Evolutionary conservation across 2,329 filamentous ascomycete species (phyloP), one percentile per base, ranked within the genome.

Genomic region (Raffaelea arxii): DNA sequence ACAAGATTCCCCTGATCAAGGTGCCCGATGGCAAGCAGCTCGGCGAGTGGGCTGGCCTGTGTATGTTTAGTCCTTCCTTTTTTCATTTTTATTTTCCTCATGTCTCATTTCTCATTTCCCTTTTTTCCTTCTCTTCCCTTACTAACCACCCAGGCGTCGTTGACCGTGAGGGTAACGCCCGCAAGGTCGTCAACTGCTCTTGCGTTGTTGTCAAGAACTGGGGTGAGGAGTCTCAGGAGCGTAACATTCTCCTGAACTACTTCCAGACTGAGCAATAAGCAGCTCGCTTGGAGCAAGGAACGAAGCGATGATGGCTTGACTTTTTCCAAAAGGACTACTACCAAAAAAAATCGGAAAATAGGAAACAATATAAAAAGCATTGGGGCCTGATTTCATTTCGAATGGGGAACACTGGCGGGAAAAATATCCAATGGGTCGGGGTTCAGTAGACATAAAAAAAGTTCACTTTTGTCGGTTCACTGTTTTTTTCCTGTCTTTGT

Each of bases 131-230:
- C 12, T 23, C 10, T 11, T 16, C 11, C 6, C 32, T 47, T 41
- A 49, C 45, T 22, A 16, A n/a, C 16, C 30, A 6, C n/a, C 22
- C 46, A 96, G 91, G 91, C 77, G 90, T 96, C 62, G 83, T 98
- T 64, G 92, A 98, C 78, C 91, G 92, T 67, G 92, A 98, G 77
- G 92, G 92, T 64, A 98, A 98, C 75, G 89, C 92, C 65, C 87
- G 92, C 75, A 98, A 98, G 85, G 91, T 98, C 61, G 92, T 98
- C 78, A 98, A 98, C 86, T 98, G 92, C 89, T 97, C 91, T 67
- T 97, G 92, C 80, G 92, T 98, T 65, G 92, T 98, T 55, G 92
- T 98, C 66, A 91, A 92, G 79, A 90, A 98, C 74, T 98, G 92
- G 92, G 92, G 92, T 81, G 92, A 97, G 82, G 92, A 98, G 80